Base-by-base conservation (phyloP, 176 grass and related monocot genomes). In the Avena atlantica region DNA sequence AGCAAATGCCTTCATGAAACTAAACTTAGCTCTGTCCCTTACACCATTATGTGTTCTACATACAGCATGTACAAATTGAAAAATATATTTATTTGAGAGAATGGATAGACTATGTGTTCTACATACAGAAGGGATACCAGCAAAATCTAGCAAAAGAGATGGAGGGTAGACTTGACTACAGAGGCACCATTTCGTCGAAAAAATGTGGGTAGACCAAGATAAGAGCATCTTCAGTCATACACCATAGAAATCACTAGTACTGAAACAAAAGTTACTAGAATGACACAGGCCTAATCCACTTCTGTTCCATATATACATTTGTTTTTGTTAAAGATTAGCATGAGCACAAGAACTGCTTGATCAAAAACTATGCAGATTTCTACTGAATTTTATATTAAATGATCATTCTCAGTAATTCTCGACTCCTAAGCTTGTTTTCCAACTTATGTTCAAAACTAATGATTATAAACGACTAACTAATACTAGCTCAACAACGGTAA, bases 121-220 rank as follows among this genome's bases (percentile, higher is more conserved):
- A n/a, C 56, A 74, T 48, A 56, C 13, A 34, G 42, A 14, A 79
- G 8, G 59, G 34, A 31, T 13, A 37, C 25, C 15, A 10, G 8
- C 8, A 85, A 81, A 81, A 80, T 19, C 60, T 73, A 73, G 79
- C 25, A 29, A 53, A 82, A 45, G 12, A n/a, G 21, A 27, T 84
- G 13, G 51, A 65, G 13, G 13, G 23, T 70, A 10, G 20, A 6
- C 20, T 58, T 17, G 4, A 24, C 66, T 44, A 25, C 1, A 71
- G 34, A 58, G 44, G 51, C 9, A 79, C 10, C 27, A 84, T 9
- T 52, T 8, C 51, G 23, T 8, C 51, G 40, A 88, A 3, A 58
- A 16, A 14, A 15, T 71, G 12, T 57, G 60, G 21, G 42, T 7
- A 57, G 5, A 62, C 9, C 55, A 78, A 69, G 14, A 19, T 79